phyloP scores from a whole-genome alignment of 192 early-diverging fungal species.

The Podila minutissima region DNA sequence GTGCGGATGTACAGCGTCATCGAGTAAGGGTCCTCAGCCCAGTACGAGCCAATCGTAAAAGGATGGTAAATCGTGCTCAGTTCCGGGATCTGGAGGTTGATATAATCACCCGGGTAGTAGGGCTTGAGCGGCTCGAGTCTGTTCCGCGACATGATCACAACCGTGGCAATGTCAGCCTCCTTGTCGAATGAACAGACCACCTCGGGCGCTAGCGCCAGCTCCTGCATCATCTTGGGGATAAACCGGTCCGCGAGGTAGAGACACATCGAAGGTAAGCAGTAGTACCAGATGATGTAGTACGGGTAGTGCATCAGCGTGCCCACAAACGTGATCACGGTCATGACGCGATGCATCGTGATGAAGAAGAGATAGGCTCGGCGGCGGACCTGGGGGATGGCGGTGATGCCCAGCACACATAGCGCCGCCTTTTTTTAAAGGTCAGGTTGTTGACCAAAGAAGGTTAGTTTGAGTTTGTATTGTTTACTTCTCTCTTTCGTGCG shows the following conservation, averaged over 20 bases:
- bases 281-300: conserved; percentile 50
- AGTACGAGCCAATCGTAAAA: conserved; percentile 46
- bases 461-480: neutral
- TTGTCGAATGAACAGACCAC: conserved; percentile 29
- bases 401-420: conserved; percentile 8
- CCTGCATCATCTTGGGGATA: conserved; percentile 40
- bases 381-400: conserved; percentile 14
- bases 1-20: conserved; percentile 44
- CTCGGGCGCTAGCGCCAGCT: conserved; percentile 17
- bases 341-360: conserved; percentile 18
- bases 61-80: conserved; percentile 34
- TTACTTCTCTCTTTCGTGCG: neutral
- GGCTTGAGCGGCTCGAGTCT: conserved; percentile 38
- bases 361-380: conserved; percentile 25
- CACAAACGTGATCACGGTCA: conserved; percentile 38
- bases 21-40: conserved; percentile 47
- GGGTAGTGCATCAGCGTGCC: conserved; percentile 47
- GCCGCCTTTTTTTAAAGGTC: conserved; percentile 3
- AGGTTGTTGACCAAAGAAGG: too few species aligned
- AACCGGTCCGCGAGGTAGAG: conserved; percentile 46
- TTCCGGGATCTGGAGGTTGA: conserved; percentile 38
- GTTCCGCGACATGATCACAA: conserved; percentile 16
- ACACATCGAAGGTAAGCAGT: conserved; percentile 33
- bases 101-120: conserved; percentile 42
- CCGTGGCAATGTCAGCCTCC: conserved; percentile 36